Evolutionary conservation across 208 protist genomes (phyloP).

Genomic region (Endotrypanum monterogeii): DNA sequence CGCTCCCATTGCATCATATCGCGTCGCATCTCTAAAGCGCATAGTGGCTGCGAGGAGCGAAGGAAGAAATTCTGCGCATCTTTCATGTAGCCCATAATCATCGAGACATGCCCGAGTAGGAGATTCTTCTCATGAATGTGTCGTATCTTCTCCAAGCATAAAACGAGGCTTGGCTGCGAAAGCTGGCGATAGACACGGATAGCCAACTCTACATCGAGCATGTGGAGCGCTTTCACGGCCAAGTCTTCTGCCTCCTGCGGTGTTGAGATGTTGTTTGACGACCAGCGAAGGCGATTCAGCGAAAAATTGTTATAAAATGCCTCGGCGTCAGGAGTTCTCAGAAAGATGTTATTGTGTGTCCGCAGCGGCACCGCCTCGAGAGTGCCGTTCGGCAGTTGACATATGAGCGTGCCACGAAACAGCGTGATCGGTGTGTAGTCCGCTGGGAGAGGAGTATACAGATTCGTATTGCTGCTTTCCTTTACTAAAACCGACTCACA

Average conservation of each 20-base stretch:
- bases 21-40: slow-evolving; percentile 96
- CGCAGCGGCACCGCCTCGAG: slow-evolving; percentile 67
- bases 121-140: slow-evolving; percentile 95
- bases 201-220: slow-evolving; percentile 94
- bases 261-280: slow-evolving; percentile 87
- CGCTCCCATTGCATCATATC: slow-evolving; percentile 97
- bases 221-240: slow-evolving; percentile 88
- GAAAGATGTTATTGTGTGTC: slow-evolving; percentile 71
- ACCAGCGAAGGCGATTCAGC: slow-evolving; percentile 91
- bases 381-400: slow-evolving; percentile 71
- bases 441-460: slow-evolving; percentile 68
- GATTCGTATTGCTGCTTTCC: slow-evolving; percentile 59
- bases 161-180: slow-evolving; percentile 92
- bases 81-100: slow-evolving; percentile 94
- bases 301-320: slow-evolving; percentile 92
- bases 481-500: slow-evolving; percentile 78
- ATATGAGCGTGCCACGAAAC: slow-evolving; percentile 80
- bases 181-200: slow-evolving; percentile 93
- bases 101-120: slow-evolving; percentile 94
- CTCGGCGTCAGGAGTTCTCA: slow-evolving; percentile 55
- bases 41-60: slow-evolving; percentile 87
- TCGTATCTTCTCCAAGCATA: slow-evolving; percentile 91
- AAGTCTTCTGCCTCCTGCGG: slow-evolving; percentile 86
- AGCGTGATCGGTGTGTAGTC: slow-evolving; percentile 78
- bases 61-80: slow-evolving; percentile 94